Conservation (phyloP, 345 rosid species). For the Firmiana major region DNA sequence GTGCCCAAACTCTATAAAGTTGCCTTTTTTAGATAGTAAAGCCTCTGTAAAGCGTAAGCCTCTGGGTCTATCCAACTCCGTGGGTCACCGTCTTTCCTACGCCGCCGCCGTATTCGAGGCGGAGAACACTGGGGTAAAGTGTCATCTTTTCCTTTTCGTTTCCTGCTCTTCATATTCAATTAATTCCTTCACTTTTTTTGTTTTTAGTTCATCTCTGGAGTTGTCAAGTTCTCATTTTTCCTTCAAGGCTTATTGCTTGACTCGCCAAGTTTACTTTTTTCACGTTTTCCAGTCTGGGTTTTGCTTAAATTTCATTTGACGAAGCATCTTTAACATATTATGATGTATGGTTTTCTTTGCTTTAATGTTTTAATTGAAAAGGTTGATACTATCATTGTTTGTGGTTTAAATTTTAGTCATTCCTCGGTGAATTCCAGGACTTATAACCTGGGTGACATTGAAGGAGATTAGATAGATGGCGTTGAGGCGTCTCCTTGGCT, state of each 20-base stretch:
- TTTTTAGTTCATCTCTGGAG: background rate
- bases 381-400: background rate
- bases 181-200: background rate
- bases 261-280: background rate
- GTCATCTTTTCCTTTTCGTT: background rate
- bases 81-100: background rate
- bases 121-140: background rate
- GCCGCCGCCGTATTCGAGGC: background rate
- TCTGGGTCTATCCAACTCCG: background rate
- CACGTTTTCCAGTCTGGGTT: background rate
- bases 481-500: conserved; percentile 46
- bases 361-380: background rate
- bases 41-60: background rate
- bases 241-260: background rate
- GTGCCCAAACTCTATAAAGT: too few species aligned
- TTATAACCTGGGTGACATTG: background rate
- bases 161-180: background rate
- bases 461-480: conserved; percentile 34
- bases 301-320: background rate
- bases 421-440: background rate
- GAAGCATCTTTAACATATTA: background rate
- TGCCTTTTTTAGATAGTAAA: too few species aligned
- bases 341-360: background rate
- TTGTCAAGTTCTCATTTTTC: background rate
- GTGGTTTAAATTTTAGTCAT: background rate